Conservation (phyloP, 306 rosid genomes). For the Corylus americana region DNA sequence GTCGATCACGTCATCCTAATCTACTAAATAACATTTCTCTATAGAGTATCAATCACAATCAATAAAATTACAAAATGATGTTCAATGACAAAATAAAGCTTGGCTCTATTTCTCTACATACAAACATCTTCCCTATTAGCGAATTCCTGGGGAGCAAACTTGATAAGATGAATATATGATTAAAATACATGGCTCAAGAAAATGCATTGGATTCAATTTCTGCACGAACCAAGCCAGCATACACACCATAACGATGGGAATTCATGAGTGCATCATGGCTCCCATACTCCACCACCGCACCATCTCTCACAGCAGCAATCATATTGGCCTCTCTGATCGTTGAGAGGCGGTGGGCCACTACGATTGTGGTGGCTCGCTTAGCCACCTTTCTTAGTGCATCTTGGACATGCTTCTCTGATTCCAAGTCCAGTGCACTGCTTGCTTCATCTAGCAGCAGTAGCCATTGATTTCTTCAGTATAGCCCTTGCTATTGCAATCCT, state of each 20-base stretch:
- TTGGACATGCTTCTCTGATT: conserved; percentile 79
- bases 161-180: neutral
- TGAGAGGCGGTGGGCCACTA: conserved; percentile 77
- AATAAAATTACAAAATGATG: neutral
- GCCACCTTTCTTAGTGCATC: conserved; percentile 55
- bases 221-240: conserved; percentile 66
- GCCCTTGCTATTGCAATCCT: conserved; percentile 87
- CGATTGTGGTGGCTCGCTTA: conserved; percentile 62
- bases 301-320: conserved; percentile 75
- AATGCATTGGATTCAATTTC: conserved; percentile 80
- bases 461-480: conserved; percentile 71
- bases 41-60: neutral
- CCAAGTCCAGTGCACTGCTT: conserved; percentile 86
- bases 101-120: neutral
- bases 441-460: conserved; percentile 87
- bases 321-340: conserved; percentile 69
- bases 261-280: conserved; percentile 70
- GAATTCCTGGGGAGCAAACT: neutral
- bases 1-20: too few relatives aligned
- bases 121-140: conserved; percentile 10
- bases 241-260: conserved; percentile 56
- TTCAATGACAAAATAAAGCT: neutral
- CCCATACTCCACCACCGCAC: conserved; percentile 68
- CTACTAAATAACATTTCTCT: too few relatives aligned
- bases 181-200: conserved; percentile 29